Percentiles rank a stretch among this genome's conserved stretches.
Evolutionary conservation across 2,329 filamentous ascomycete genomes (phyloP).

Genomic region (Ophiostoma australiae): DNA sequence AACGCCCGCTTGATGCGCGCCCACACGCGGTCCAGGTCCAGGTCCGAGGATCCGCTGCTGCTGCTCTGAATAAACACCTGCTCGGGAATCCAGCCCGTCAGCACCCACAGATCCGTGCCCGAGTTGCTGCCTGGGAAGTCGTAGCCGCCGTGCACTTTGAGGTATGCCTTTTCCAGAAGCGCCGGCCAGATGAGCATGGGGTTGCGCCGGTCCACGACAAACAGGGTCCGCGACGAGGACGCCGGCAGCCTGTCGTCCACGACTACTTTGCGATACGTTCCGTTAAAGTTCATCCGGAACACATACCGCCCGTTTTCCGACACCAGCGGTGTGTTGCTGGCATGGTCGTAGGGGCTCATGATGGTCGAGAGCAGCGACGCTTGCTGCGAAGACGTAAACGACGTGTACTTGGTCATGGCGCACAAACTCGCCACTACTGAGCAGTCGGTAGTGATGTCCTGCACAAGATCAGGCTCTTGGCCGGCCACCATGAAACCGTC

Average conservation of each 20-base stretch:
- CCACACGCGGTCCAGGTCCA: constrained; percentile 74
- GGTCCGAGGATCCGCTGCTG: constrained; percentile 42
- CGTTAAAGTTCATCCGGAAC: constrained; percentile 92
- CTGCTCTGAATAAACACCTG: constrained; percentile 81
- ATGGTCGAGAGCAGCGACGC: constrained; percentile 63
- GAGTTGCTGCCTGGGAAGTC: constrained; percentile 98
- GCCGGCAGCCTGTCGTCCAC: constrained; percentile 85
- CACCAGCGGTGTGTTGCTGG: constrained; percentile 46
- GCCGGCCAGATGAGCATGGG: constrained; percentile 84
- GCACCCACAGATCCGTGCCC: constrained; percentile 84
- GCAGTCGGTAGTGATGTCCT: constrained; percentile 93
- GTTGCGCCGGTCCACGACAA: constrained; percentile 82
- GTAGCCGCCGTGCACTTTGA: constrained; percentile 92
- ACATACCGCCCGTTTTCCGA: constrained; percentile 86
- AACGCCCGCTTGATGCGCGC: constrained; percentile 69
- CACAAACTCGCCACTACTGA: constrained; percentile 95
- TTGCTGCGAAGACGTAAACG: constrained; percentile 35
- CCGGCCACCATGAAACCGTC: constrained; percentile 35
- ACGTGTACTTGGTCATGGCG: constrained; percentile 66
- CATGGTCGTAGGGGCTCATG: constrained; percentile 66
- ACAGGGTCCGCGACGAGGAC: constrained; percentile 67
- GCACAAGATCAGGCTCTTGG: constrained; percentile 72
- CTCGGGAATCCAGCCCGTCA: constrained; percentile 96
- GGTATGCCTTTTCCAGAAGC: constrained; percentile 88
- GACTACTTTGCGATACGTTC: constrained; percentile 77